These are phyloP conservation scores for Talaromyces sp. DNA, from an alignment of 2,329 filamentous ascomycete species.

Conservation along the genomic window DNA sequence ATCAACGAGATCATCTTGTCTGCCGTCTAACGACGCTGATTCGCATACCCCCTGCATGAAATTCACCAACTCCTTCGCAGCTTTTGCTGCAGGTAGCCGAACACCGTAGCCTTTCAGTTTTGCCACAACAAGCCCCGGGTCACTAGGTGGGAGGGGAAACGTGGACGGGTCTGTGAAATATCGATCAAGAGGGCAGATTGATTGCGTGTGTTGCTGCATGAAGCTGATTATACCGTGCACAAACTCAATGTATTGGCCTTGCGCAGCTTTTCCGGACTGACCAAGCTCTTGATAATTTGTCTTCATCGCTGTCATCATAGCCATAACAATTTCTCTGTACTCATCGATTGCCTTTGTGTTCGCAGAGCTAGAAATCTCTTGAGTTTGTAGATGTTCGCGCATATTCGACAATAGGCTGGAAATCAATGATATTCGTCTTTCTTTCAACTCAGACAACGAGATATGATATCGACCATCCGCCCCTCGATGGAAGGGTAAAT, in stretches of 20 bases:
- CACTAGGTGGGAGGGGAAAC: slow-evolving; percentile 60
- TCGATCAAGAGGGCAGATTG: slow-evolving; percentile 54
- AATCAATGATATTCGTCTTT: slow-evolving; percentile 56
- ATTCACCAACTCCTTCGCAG: slow-evolving; percentile 55
- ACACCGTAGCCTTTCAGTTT: slow-evolving; percentile 59
- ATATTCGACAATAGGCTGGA: slow-evolving; percentile 61
- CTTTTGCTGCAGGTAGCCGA: slow-evolving; percentile 50
- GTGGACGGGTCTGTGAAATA: slow-evolving; percentile 62
- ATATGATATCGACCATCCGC: slow-evolving; percentile 47
- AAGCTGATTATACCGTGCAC: slow-evolving; percentile 60
- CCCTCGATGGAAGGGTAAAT: slow-evolving; percentile 55
- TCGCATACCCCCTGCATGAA: slow-evolving; percentile 62
- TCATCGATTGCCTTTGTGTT: slow-evolving; percentile 40
- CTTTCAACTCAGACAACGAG: slow-evolving; percentile 52
- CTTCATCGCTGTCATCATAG: slow-evolving; percentile 63
- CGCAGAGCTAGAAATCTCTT: slow-evolving; percentile 33
- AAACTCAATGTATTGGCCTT: slow-evolving; percentile 60
- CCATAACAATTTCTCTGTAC: slow-evolving; percentile 54
- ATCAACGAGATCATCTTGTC: slow-evolving; percentile 56
- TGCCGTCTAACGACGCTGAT: slow-evolving; percentile 57
- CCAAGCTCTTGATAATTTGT: slow-evolving; percentile 58
- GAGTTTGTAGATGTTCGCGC: slow-evolving; percentile 49
- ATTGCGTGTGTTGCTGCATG: slow-evolving; percentile 60
- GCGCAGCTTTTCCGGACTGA: slow-evolving; percentile 32
- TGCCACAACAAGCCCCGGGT: slow-evolving; percentile 63